Evolutionary conservation across 2,329 filamentous ascomycete species (phyloP), one percentile per base, ranked within the genome.

Genomic region (Penicillium sclerotiorum): DNA sequence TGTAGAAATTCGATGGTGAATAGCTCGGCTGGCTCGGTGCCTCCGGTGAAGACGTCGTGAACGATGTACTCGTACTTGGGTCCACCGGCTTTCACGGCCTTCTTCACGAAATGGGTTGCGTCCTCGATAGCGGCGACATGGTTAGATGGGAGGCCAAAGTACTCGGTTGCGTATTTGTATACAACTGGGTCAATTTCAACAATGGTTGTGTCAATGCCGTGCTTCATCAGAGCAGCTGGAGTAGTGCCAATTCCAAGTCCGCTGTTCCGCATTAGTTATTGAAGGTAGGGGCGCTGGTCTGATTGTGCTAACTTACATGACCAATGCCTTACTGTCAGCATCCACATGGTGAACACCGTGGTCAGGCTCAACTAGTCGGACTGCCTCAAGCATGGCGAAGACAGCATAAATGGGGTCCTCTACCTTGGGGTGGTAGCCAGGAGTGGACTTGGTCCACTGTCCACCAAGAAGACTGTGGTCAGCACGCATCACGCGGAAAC

Each of bases 31-130:
- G 94, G 94, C 69, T 97, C 94, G 0, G 91, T 92, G 45, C 94
- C 94, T 20, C 94, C 94, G 1, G 94, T 99, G 69, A 99, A 99
- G 20, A 99, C 94, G 61, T 99, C 94, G 69, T 99, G 94, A 46
- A 99, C 81, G 64, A 99, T 94, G 75, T 96, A 97, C 73, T 96
- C 87, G 69, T 88, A 99, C 68, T 49, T 74, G 61, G 22, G 72
- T 60, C 43, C 72, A 75, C 40, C 79, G 65, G 45, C 72, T 64
- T 38, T 76, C 70, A 15, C 84, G 80, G 69, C 72, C 9, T 70
- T 65, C 11, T 75, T 61, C 7, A 86, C 80, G 64, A 81, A 96
- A n/a, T 75, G 73, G 2, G 91, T 84, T 0, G 94, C 94, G 62
- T 99, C 90, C 43, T 86, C 82, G 55, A 97, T 86, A 45, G 90